These are phyloP conservation scores for Apophysomyces trapeziformis DNA, from an alignment of 371 early-diverging fungal species.

Conservation along the genomic window DNA sequence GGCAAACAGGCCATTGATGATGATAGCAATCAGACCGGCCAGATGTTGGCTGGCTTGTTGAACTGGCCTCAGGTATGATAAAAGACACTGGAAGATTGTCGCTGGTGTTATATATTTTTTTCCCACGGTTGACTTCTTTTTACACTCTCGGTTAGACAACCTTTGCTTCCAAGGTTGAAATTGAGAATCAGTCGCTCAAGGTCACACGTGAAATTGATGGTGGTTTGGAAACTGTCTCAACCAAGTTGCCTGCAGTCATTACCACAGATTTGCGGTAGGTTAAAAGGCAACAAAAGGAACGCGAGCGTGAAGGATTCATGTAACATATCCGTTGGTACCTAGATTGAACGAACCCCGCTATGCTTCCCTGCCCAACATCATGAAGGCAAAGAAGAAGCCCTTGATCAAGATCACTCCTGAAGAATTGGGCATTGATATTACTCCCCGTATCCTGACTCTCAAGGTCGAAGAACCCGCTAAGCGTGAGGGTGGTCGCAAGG, in stretches of 20 bases:
- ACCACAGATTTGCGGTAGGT: slow-evolving; percentile 95
- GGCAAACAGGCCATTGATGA: slow-evolving; percentile 99
- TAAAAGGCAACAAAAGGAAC: not conserved
- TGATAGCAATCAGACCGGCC: slow-evolving; percentile 96
- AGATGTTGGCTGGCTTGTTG: slow-evolving; percentile 97
- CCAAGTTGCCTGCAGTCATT: slow-evolving; percentile 88
- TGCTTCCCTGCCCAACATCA: slow-evolving; percentile 93
- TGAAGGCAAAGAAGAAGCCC: slow-evolving; percentile 99
- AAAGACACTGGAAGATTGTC: slow-evolving; percentile 1
- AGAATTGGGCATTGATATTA: slow-evolving; percentile 87
- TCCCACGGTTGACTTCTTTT: slow-evolving; percentile 24
- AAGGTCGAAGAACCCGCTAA: slow-evolving; percentile 94
- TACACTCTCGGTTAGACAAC: slow-evolving; percentile 69
- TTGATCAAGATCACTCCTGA: slow-evolving; percentile 79
- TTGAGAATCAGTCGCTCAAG: slow-evolving; percentile 69
- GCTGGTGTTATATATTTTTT: slow-evolving; percentile 8
- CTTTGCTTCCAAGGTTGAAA: slow-evolving; percentile 95
- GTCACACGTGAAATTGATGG: slow-evolving; percentile 98
- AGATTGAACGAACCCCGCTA: slow-evolving; percentile 96
- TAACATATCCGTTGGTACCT: slow-evolving; percentile 1
- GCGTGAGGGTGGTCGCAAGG: slow-evolving; percentile 93
- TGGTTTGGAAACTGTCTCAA: slow-evolving; percentile 91
- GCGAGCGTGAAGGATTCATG: not conserved
- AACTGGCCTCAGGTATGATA: slow-evolving; percentile 88
- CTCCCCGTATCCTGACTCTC: slow-evolving; percentile 81